Conservation (phyloP, 495 filamentous ascomycete genomes). For the Terfezia claveryi region DNA sequence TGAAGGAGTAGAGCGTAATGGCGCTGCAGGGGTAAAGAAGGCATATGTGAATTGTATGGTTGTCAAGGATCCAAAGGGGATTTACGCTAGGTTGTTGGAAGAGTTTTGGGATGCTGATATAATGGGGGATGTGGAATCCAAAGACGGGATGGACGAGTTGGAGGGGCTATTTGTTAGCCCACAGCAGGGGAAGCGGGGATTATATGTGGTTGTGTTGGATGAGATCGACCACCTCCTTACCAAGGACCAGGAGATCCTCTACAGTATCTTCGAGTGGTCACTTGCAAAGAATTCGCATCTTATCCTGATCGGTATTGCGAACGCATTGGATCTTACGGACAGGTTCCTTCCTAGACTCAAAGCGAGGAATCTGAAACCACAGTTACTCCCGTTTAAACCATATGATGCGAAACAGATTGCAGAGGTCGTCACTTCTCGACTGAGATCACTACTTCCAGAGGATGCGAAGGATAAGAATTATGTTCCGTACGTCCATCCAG, state of each 20-base stretch:
- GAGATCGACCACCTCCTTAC: slow-evolving; percentile 88
- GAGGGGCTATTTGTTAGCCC: slow-evolving; percentile 85
- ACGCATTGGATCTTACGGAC: slow-evolving; percentile 86
- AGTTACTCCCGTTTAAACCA: slow-evolving; percentile 74
- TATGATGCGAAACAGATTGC: slow-evolving; percentile 83
- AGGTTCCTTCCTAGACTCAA: slow-evolving; percentile 87
- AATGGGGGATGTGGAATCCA: slow-evolving; percentile 50
- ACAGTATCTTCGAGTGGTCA: slow-evolving; percentile 86
- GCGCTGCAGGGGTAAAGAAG: slow-evolving; percentile 31
- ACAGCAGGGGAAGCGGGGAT: slow-evolving; percentile 28
- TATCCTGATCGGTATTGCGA: slow-evolving; percentile 78
- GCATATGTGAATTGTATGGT: slow-evolving; percentile 91
- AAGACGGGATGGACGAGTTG: slow-evolving; percentile 88
- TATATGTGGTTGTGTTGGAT: slow-evolving; percentile 66
- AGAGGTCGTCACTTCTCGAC: slow-evolving; percentile 59
- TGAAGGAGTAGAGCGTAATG: slow-evolving; percentile 28
- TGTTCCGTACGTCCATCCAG: slow-evolving; percentile 75
- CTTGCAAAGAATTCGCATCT: slow-evolving; percentile 55
- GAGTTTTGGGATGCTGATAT: slow-evolving; percentile 34
- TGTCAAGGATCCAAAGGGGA: slow-evolving; percentile 59
- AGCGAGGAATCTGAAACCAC: slow-evolving; percentile 70
- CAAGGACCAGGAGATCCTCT: slow-evolving; percentile 64
- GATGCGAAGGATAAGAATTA: slow-evolving; percentile 30
- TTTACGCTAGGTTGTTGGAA: slow-evolving; percentile 53
- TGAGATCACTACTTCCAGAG: slow-evolving; percentile 40